Evolutionary conservation across 106 monocot species (phyloP).

Genomic region (Allium sativum): DNA sequence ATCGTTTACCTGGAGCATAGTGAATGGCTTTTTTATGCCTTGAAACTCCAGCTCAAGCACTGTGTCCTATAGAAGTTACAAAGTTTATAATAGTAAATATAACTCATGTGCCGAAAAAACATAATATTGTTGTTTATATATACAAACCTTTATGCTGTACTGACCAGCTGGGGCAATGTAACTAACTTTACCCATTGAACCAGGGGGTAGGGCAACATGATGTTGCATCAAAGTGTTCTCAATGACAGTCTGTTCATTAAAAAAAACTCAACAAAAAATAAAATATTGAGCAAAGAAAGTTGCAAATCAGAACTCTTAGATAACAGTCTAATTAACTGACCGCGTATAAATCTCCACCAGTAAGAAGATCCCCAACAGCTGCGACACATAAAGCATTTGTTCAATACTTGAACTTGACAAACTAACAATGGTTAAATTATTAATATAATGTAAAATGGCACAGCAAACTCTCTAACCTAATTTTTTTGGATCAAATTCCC

Average conservation of each 20-base stretch:
- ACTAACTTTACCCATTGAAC: slow-evolving; percentile 90
- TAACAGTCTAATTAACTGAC: slow-evolving; percentile 39
- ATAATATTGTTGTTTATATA: background rate
- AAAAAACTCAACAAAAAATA: background rate
- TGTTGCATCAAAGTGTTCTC: slow-evolving; percentile 98
- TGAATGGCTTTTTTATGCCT: slow-evolving; percentile 79
- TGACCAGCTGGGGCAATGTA: slow-evolving; percentile 94
- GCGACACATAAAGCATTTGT: slow-evolving; percentile 6
- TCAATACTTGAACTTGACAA: background rate
- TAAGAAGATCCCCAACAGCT: slow-evolving; percentile 83
- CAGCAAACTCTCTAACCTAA: slow-evolving; percentile 25
- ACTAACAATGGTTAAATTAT: background rate
- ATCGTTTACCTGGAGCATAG: slow-evolving; percentile 83
- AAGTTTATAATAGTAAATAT: background rate
- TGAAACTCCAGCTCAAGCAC: slow-evolving; percentile 98
- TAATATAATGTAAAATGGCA: background rate
- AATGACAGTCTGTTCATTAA: slow-evolving; percentile 52
- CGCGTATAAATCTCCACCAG: slow-evolving; percentile 97
- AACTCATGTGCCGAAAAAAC: background rate
- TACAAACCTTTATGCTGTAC: slow-evolving; percentile 61
- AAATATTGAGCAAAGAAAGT: background rate
- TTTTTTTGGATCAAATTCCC: slow-evolving; percentile 94
- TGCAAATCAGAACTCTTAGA: slow-evolving; percentile 1
- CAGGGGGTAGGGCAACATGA: slow-evolving; percentile 85
- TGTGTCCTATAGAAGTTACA: slow-evolving; percentile 48